Conservation (phyloP, 768 basidiomycete species). For the Kwoniella bestiolae region DNA sequence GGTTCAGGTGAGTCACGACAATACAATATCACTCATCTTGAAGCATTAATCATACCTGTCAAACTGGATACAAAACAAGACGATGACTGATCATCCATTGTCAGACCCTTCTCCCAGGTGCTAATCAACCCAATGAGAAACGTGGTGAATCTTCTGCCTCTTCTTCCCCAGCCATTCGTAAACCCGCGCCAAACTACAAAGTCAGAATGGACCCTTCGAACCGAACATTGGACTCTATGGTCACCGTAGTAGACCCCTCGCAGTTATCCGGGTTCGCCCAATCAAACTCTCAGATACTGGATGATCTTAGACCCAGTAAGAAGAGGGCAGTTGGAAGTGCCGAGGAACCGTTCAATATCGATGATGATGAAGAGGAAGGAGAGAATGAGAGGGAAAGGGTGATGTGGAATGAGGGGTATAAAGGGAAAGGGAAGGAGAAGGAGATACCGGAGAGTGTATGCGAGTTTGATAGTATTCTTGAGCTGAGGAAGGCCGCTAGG, state of each 20-base stretch:
- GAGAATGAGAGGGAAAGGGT: constrained; percentile 48
- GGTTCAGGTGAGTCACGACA: constrained; percentile 60
- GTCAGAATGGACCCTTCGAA: constrained; percentile 85
- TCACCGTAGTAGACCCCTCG: constrained; percentile 69
- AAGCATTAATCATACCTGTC: not conserved
- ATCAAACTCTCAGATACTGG: not conserved
- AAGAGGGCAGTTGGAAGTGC: constrained; percentile 31
- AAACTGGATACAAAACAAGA: not conserved
- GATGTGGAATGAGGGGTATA: constrained; percentile 12
- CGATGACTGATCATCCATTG: not conserved
- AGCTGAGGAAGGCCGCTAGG: constrained; percentile 66
- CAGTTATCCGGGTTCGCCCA: constrained; percentile 50
- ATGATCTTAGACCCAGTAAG: constrained; percentile 28
- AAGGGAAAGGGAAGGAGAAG: constrained; percentile 23
- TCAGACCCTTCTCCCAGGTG: constrained; percentile 56
- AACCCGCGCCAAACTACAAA: constrained; percentile 74
- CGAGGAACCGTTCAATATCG: constrained; percentile 60
- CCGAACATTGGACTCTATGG: constrained; percentile 94
- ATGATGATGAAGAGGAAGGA: constrained; percentile 56
- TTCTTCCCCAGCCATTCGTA: constrained; percentile 15
- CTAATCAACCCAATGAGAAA: constrained; percentile 29
- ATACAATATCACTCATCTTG: not conserved
- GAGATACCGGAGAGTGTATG: constrained; percentile 75
- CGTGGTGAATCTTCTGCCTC: constrained; percentile 23
- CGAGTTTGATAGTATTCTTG: constrained; percentile 72